Base-by-base conservation (phyloP, 192 early-diverging fungal species). In the Backusella morwellensis region DNA sequence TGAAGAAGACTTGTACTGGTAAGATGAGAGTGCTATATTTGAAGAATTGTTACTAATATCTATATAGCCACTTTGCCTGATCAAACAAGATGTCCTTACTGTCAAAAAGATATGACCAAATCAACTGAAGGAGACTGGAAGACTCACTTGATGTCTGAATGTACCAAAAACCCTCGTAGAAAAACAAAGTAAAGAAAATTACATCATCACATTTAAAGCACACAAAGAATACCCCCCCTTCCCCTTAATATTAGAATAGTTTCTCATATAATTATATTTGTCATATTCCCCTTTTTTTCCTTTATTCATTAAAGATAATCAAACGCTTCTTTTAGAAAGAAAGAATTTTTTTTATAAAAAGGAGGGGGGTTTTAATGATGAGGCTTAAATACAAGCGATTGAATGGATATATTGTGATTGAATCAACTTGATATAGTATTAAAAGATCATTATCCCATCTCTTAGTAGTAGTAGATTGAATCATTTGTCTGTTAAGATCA, bases 101-200 rank as follows among this genome's bases (percentile, higher is more conserved):
- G 92, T 80, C 86, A 81, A 41, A 90, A 91, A 19, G 80, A 92
- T 35, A 88, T 91, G 75, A 74, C 77, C 6, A 83, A 82, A 6
- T 85, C 81, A 26, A 86, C 85, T 2, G 92, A 93, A 50, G 80
- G 80, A 29, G 84, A 86, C 3, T 92, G 92, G 93, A 91, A 89
- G 44, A 26, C 74, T 54, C 93, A 94, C 83, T 78, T 94, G 14
- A 63, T 91, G n/a, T 38, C 56, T 36, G 92, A 92, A 32, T 93
- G 92, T 73, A 83, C 88, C 1, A 85, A 78, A 68, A 93, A 85
- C 79, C 56, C 77, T 35, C 66, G 77, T 26, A 35, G 52, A 23
- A 72, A 40, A 23, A n/a, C 68, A 70, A 70, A 70, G 36, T 70
- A 70, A 70, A 38, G 19, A 69, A 67, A 36, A 35, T 29, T 32